These are phyloP conservation scores for Leccinum pellstonianum DNA, from an alignment of 768 basidiomycete genomes.

Conservation along the genomic window DNA sequence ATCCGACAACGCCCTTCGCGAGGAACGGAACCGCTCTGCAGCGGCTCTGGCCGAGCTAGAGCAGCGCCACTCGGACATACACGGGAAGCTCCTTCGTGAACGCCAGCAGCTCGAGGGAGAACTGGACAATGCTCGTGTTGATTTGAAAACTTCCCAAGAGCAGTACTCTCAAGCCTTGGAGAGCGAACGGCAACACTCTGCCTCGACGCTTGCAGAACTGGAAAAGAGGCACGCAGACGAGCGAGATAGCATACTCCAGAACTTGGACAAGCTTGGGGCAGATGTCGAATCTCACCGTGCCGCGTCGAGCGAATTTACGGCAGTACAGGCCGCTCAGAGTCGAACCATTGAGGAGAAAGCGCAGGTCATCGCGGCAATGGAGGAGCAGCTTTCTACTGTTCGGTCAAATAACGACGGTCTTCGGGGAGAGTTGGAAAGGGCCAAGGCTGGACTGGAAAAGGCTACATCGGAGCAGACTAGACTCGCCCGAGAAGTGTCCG, in stretches of 20 bases:
- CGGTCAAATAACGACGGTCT: slow-evolving; percentile 45
- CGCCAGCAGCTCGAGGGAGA: slow-evolving; percentile 45
- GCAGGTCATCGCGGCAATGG: slow-evolving; percentile 43
- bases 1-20: slow-evolving; percentile 35
- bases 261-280: slow-evolving; percentile 49
- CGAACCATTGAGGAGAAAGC: slow-evolving; percentile 51
- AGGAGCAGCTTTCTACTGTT: slow-evolving; percentile 46
- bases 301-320: slow-evolving; percentile 41
- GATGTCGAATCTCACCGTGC: slow-evolving; percentile 52
- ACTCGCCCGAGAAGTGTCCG: slow-evolving; percentile 69
- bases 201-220: slow-evolving; percentile 18
- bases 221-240: slow-evolving; percentile 23
- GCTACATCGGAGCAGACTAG: slow-evolving; percentile 59
- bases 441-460: slow-evolving; percentile 58
- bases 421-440: slow-evolving; percentile 39
- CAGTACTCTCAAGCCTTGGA: slow-evolving; percentile 22
- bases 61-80: slow-evolving; percentile 47
- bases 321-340: slow-evolving; percentile 44
- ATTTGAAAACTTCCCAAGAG: slow-evolving; percentile 30
- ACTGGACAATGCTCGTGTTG: slow-evolving; percentile 55
- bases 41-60: slow-evolving; percentile 50
- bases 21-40: slow-evolving; percentile 49
- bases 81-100: slow-evolving; percentile 39
- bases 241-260: slow-evolving; percentile 38
- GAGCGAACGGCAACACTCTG: slow-evolving; percentile 29